phyloP scores from a whole-genome alignment of 2,329 filamentous ascomycete species.

The Blastomyces gilchristii region DNA sequence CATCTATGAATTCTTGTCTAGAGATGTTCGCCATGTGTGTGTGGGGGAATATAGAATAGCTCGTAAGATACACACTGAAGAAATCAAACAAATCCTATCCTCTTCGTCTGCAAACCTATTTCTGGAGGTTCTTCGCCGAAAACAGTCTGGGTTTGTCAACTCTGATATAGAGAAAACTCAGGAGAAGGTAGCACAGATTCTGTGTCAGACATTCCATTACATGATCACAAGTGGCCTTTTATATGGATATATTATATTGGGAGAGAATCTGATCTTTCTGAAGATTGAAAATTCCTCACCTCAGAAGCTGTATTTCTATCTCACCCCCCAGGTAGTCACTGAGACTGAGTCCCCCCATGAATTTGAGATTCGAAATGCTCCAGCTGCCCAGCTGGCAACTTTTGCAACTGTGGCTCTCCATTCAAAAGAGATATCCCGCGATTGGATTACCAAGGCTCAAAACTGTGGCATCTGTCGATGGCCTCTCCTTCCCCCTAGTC shows the following conservation, averaged over 20 bases:
- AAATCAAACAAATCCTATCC: not conserved
- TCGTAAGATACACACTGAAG: not conserved
- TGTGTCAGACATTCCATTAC: conserved; percentile 4
- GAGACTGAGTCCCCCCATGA: not conserved
- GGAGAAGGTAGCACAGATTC: conserved; percentile 3
- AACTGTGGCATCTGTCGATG: conserved; percentile 7
- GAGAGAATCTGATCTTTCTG: conserved; percentile 1
- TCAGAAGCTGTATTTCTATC: conserved; percentile 2
- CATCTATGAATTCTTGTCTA: not conserved
- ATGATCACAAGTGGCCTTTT: conserved; percentile 6
- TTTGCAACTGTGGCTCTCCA: not conserved
- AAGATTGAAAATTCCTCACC: conserved; percentile 3
- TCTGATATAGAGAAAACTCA: conserved; percentile 2
- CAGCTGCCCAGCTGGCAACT: conserved; percentile 1
- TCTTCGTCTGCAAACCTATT: not conserved
- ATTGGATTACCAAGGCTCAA: conserved; percentile 5
- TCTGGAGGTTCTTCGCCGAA: not conserved
- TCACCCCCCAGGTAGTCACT: too few species aligned
- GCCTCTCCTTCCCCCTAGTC: conserved; percentile 1
- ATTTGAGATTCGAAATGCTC: not conserved
- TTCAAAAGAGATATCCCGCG: not conserved
- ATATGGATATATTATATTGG: not conserved
- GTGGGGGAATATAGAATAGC: conserved; percentile 1
- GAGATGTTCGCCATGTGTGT: not conserved
- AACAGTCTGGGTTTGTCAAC: conserved; percentile 1